Conservation (phyloP, 2,329 filamentous ascomycete genomes). For the Penicillium sp. region DNA sequence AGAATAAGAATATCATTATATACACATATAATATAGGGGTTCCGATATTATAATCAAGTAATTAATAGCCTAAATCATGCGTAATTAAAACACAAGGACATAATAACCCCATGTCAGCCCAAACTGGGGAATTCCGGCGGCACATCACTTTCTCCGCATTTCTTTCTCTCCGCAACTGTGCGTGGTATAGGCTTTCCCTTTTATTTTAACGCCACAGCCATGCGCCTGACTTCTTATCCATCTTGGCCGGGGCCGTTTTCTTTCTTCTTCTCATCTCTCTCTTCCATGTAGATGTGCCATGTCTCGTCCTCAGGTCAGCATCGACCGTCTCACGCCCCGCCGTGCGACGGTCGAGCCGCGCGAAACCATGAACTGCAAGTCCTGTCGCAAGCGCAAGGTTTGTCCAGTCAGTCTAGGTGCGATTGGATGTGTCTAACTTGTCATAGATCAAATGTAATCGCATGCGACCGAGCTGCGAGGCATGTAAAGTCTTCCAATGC, state of each 20-base stretch:
- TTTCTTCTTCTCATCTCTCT: slow-evolving; percentile 6
- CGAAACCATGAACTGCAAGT: slow-evolving; percentile 95
- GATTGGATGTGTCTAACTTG: background rate
- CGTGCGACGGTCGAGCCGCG: slow-evolving; percentile 71
- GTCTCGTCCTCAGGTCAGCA: slow-evolving; percentile 74
- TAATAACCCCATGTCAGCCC: background rate
- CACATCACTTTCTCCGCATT: slow-evolving; percentile 23
- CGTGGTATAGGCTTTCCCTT: background rate
- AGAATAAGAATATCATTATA: background rate
- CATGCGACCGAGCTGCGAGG: slow-evolving; percentile 78
- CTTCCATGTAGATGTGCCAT: slow-evolving; percentile 41
- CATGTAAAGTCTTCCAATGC: slow-evolving; percentile 85
- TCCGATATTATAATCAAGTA: background rate
- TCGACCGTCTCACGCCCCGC: slow-evolving; percentile 71
- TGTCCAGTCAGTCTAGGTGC: slow-evolving; percentile 17
- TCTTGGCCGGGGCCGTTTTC: slow-evolving; percentile 4
- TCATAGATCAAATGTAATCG: slow-evolving; percentile 86
- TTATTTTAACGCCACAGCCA: slow-evolving; percentile 8
- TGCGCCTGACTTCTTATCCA: slow-evolving; percentile 4
- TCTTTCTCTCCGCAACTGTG: slow-evolving; percentile 4
- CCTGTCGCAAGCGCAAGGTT: slow-evolving; percentile 87
- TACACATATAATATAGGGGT: background rate
- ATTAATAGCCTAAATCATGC: background rate
- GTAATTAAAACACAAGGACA: background rate
- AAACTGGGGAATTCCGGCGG: slow-evolving; percentile 12